Evolutionary conservation across 2,329 filamentous ascomycete species (phyloP).

Genomic region (Fusarium sp.): DNA sequence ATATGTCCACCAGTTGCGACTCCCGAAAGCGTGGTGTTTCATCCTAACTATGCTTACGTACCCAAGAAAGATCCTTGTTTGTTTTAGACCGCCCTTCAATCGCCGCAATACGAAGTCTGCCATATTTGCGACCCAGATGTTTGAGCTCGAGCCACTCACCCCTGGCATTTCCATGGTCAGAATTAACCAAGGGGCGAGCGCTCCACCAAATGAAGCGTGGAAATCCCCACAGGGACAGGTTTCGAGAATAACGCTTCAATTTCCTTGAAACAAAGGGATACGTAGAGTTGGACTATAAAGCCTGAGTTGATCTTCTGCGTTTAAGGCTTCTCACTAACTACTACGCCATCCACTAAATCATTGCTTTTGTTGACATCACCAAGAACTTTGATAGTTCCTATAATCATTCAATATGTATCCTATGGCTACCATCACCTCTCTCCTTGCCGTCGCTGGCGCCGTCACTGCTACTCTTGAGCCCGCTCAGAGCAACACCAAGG

Average conservation of each 20-base stretch:
- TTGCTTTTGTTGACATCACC: background rate
- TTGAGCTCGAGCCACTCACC: conserved; percentile 11
- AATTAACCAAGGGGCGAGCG: conserved; percentile 17
- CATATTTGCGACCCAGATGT: background rate
- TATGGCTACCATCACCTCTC: conserved; percentile 40
- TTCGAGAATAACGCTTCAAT: conserved; percentile 32
- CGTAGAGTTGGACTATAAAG: conserved; percentile 20
- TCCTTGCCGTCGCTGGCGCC: conserved; percentile 40
- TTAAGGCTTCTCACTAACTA: background rate
- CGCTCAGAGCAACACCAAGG: conserved; percentile 44
- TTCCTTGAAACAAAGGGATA: conserved; percentile 30
- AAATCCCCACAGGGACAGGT: conserved; percentile 22
- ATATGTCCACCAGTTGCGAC: conserved; percentile 32
- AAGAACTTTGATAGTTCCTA: background rate
- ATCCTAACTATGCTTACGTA: conserved; percentile 6
- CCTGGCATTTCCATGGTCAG: conserved; percentile 2
- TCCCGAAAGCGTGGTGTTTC: conserved; percentile 4
- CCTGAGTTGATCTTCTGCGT: background rate
- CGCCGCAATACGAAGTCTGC: background rate
- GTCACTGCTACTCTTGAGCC: conserved; percentile 46
- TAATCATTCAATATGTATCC: conserved; percentile 36
- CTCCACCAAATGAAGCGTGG: conserved; percentile 7
- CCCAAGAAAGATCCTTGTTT: conserved; percentile 7
- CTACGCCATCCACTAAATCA: background rate
- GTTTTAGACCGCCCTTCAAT: background rate